Evolutionary conservation across 768 basidiomycete genomes (phyloP), one percentile per base, ranked within the genome.

Genomic region (Termitomyces heimii): DNA sequence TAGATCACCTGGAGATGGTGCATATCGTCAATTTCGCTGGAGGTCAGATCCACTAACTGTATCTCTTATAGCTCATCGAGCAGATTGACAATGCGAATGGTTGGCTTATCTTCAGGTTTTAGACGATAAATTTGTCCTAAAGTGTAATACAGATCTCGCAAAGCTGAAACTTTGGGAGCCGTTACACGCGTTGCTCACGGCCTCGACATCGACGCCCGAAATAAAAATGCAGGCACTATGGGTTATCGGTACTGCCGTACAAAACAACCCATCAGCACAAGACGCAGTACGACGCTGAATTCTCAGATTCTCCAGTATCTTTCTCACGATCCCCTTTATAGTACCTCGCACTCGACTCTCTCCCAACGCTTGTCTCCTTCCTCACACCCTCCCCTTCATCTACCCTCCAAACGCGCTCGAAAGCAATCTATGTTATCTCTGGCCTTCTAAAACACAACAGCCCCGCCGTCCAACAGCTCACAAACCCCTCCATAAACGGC

Each of bases 21-120:
- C 51, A 82, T 50, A 26, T 43, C 35, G 16, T 8, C n/a, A n/a
- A 6, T 8, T 58, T 51, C 51, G 35, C 28, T 52, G 3, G 20
- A 22, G 20, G 9, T 16, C 22, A 20, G 14, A 22, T 44, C 7
- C 10, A 52, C 44, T 32, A 16, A 53, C 31, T 13, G 28, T 59
- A 46, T 40, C 13, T 29, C 26, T 47, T 48, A 28, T 62, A 94
- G 93, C 75, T 95, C 29, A 78, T 95, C 55, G 92, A 96, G 69
- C 82, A 82, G 40, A 92, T 96, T 53, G 94, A 96, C 65, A 96
- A 96, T 68, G 93, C 94, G 0, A 95, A 93, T 66, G 82, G 93
- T 86, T 65, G 76, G 84, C 79, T 18, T 18, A n/a, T 39, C 5
- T n/a, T 18, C 16, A 7, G 2, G 7, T 60, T 18, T 10, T 18